These are phyloP conservation scores for Solanum phureja DNA, from an alignment of 257 asterid species.

Conservation along the genomic window DNA sequence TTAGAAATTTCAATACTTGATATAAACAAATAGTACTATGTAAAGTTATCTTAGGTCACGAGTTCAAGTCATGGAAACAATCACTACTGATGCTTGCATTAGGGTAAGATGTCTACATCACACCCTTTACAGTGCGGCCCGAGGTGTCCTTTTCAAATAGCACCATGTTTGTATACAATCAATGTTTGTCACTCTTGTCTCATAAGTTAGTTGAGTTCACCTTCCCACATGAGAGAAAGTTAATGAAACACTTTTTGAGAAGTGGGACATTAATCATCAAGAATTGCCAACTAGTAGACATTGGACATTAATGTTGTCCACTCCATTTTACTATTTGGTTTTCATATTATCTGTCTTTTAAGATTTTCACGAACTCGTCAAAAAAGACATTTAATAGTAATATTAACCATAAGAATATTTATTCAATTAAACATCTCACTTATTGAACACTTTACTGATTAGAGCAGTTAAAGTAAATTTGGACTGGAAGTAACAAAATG, in stretches of 20 bases:
- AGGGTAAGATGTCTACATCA: too few species aligned
- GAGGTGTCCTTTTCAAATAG: background rate
- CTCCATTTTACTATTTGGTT: background rate
- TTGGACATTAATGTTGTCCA: background rate
- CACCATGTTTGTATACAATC: background rate
- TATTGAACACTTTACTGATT: background rate
- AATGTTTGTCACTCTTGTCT: background rate
- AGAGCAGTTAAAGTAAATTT: background rate
- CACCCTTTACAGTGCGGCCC: background rate
- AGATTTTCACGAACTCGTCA: accelerated
- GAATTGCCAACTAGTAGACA: background rate
- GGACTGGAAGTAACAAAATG: background rate
- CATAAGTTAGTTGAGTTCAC: background rate
- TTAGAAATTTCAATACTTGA: background rate
- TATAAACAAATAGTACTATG: background rate
- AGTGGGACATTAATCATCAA: background rate
- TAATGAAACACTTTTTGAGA: background rate
- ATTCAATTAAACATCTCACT: background rate
- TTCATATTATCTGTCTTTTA: background rate
- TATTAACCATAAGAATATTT: background rate
- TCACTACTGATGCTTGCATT: background rate
- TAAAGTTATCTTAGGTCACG: background rate
- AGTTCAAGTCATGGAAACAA: accelerated
- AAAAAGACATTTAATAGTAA: background rate
- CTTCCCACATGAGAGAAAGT: background rate